These are phyloP conservation scores for Carallia pectinifolia DNA, from an alignment of 345 rosid genomes.

Conservation along the genomic window DNA sequence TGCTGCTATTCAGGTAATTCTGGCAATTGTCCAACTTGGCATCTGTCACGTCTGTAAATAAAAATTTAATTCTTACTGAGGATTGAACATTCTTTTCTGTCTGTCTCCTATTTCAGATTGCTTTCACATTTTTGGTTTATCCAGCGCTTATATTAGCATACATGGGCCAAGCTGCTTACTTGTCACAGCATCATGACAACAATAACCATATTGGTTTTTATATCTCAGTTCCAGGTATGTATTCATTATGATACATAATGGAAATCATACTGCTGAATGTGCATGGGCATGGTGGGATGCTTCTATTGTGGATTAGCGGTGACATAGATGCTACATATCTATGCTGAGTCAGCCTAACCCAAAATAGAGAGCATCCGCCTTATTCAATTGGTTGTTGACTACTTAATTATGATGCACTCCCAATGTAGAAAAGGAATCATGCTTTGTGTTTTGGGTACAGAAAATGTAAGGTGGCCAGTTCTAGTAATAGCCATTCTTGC, in stretches of 20 bases:
- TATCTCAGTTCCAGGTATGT: constrained; percentile 84
- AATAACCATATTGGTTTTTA: constrained; percentile 70
- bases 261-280: not conserved
- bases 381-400: not conserved
- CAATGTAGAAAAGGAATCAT: not conserved
- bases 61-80: not conserved
- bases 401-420: not conserved
- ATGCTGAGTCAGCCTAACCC: not conserved
- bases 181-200: constrained; percentile 77
- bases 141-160: constrained; percentile 97
- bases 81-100: not conserved
- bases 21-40: not conserved
- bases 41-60: not conserved
- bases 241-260: not conserved
- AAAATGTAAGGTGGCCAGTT: constrained; percentile 76
- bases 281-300: not conserved
- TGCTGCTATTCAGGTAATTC: constrained; percentile 74
- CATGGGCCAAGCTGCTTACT: constrained; percentile 99
- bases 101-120: constrained; percentile 50
- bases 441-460: constrained; percentile 37
- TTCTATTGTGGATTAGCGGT: not conserved
- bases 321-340: not conserved
- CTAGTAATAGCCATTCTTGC: constrained; percentile 87
- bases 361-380: not conserved
- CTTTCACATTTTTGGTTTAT: constrained; percentile 92